Base-by-base conservation (phyloP, 2,329 filamentous ascomycete genomes). In the Aspergillus sp. region DNA sequence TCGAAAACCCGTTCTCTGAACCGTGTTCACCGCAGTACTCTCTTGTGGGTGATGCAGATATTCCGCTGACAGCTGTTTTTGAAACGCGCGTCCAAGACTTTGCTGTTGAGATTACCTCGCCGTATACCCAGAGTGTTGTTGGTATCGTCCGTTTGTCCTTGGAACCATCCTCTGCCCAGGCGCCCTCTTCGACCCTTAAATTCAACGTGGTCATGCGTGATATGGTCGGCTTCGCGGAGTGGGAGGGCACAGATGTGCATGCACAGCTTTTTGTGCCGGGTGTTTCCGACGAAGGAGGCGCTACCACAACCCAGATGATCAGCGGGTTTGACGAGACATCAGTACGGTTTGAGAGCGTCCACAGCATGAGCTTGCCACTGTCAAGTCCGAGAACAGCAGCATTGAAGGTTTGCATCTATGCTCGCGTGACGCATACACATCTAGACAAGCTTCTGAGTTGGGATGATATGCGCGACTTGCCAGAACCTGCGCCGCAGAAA, bases 191-290 rank as follows among this genome's bases (percentile, higher is more conserved):
- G 37, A 95, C 85, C 2, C 67, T 96, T 36, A 98, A 96, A 56
- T 98, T 98, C 65, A 98, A 96, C 50, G 88, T 96, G 4, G 88
- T 96, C 19, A 94, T 98, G 85, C 88, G 93, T 52, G 86, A 96
- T 53, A 75, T 98, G 63, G 66, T 91, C 22, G 91, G 91, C 1
- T 98, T 98, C 47, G 82, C 91, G 0, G 91, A 98, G 61, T 78
- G 89, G 41, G 91, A 98, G 64, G 91, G 91, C 10, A 93, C 85
- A 0, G 82, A 94, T 44, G 86, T 98, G 16, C 91, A 98, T 59
- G 91, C 86, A 1, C 88, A 96, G 60, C 75, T 98, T n/a, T 96
- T 94, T 53, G 80, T 98, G 24, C 86, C 91, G 4, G 86, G 86
- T 5, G 74, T 93, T 8, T 88, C 85, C 0, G 88, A 91, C 41